Conservation (phyloP, 106 monocot species). For the Phalaenopsis equestris region DNA sequence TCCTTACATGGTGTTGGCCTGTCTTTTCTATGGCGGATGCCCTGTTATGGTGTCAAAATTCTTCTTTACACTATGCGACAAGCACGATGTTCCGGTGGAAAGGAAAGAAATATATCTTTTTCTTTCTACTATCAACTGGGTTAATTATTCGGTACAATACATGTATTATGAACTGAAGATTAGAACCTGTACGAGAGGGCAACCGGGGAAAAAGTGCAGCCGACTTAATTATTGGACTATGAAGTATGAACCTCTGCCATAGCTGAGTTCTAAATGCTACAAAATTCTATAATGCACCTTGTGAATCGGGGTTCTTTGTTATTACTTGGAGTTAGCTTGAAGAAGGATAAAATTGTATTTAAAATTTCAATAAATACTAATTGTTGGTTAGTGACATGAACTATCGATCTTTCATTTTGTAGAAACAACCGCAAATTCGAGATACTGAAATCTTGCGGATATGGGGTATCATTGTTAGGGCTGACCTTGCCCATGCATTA, state of each 20-base stretch:
- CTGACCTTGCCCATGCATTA: not conserved
- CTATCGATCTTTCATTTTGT: not conserved
- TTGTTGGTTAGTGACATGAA: not conserved
- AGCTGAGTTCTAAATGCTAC: not conserved
- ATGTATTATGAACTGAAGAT: not conserved
- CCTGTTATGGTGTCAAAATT: not conserved
- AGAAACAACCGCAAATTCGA: not conserved
- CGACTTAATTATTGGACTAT: too few relatives aligned
- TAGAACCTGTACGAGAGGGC: too few relatives aligned
- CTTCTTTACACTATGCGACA: not conserved
- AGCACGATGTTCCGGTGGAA: not conserved
- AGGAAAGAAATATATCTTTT: not conserved
- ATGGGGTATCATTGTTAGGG: not conserved
- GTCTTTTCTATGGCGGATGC: not conserved
- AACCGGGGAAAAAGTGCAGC: too few relatives aligned
- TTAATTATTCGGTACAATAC: not conserved
- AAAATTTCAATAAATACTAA: not conserved
- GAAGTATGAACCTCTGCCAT: not conserved
- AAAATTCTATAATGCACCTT: not conserved
- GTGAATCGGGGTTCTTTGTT: not conserved
- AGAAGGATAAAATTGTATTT: not conserved
- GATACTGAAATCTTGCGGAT: not conserved
- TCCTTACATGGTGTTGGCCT: not conserved
- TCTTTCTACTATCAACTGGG: not conserved
- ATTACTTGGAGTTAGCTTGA: not conserved